A percentile compares a stretch with the other conserved stretches of the same genome.
Conservation (phyloP, 2,329 filamentous ascomycete genomes). For the Sporothrix phasma region DNA sequence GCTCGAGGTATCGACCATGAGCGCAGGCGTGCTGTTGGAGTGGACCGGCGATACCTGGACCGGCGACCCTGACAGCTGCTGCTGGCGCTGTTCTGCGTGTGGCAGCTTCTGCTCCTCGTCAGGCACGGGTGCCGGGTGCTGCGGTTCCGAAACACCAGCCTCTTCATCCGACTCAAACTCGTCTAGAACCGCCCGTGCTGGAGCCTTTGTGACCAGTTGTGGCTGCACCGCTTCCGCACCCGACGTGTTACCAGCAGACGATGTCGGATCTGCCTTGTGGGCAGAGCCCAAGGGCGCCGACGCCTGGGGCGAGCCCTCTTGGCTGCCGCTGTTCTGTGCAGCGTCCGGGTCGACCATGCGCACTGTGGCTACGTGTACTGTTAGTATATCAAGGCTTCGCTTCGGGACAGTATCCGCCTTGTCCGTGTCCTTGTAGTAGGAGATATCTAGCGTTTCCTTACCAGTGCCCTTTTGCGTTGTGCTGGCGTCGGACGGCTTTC, state of each 20-base stretch:
- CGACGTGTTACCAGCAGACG: constrained; percentile 28
- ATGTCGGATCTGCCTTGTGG: constrained; percentile 33
- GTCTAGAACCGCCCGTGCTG: constrained; percentile 56
- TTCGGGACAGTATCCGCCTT: background rate
- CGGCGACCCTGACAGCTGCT: constrained; percentile 53
- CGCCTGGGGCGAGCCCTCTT: background rate
- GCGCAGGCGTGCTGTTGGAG: constrained; percentile 48
- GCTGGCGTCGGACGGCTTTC: constrained; percentile 27
- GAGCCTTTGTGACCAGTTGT: constrained; percentile 48
- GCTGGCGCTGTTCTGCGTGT: constrained; percentile 15
- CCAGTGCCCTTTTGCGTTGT: background rate
- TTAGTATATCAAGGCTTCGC: background rate
- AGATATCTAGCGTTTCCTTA: background rate
- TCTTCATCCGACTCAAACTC: constrained; percentile 56
- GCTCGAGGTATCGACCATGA: constrained; percentile 62
- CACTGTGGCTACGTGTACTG: constrained; percentile 34
- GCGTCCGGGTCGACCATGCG: constrained; percentile 45
- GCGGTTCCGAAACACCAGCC: constrained; percentile 20
- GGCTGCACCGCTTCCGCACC: constrained; percentile 39
- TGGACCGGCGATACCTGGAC: constrained; percentile 50
- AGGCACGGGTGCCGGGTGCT: constrained; percentile 23
- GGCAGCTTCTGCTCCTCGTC: constrained; percentile 14
- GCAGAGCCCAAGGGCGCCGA: background rate
- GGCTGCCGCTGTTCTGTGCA: constrained; percentile 30
- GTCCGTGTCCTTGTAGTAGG: background rate